These are phyloP conservation scores for Poa pratensis DNA, from an alignment of 176 grass and related monocot genomes.

Conservation along the genomic window DNA sequence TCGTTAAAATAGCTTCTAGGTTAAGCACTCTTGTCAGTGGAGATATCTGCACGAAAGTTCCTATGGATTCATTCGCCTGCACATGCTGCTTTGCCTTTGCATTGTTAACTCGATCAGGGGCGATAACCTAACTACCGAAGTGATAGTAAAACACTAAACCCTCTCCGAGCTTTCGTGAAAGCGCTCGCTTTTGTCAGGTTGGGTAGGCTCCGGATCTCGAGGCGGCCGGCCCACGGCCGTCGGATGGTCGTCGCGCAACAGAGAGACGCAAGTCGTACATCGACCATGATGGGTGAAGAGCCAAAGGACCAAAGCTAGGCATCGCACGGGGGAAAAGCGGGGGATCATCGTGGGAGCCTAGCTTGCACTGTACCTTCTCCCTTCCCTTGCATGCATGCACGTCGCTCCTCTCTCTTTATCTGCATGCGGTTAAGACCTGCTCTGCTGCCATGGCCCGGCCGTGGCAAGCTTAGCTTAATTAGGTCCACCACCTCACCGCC, in stretches of 20 bases:
- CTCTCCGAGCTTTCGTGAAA: constrained; percentile 49
- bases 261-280: not conserved
- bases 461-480: not conserved
- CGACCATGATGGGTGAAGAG: constrained; percentile 33
- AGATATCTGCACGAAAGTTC: constrained; percentile 49
- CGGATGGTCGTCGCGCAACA: constrained; percentile 27
- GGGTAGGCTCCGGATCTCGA: constrained; percentile 63
- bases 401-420: constrained; percentile 39
- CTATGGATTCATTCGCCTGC: constrained; percentile 31
- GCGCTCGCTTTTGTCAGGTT: constrained; percentile 48
- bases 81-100: constrained; percentile 17
- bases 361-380: not conserved
- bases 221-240: constrained; percentile 25
- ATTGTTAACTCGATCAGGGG: constrained; percentile 7
- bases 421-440: constrained; percentile 5
- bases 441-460: not conserved
- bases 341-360: not conserved
- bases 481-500: not conserved
- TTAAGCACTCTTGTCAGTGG: not conserved
- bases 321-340: constrained; percentile 57
- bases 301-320: constrained; percentile 50
- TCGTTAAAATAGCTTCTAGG: not conserved
- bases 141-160: constrained; percentile 21
- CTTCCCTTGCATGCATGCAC: not conserved
- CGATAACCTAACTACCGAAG: constrained; percentile 32